Evolutionary conservation across 1,284 basidiomycete genomes (phyloP).

Genomic region (Somion occarium): DNA sequence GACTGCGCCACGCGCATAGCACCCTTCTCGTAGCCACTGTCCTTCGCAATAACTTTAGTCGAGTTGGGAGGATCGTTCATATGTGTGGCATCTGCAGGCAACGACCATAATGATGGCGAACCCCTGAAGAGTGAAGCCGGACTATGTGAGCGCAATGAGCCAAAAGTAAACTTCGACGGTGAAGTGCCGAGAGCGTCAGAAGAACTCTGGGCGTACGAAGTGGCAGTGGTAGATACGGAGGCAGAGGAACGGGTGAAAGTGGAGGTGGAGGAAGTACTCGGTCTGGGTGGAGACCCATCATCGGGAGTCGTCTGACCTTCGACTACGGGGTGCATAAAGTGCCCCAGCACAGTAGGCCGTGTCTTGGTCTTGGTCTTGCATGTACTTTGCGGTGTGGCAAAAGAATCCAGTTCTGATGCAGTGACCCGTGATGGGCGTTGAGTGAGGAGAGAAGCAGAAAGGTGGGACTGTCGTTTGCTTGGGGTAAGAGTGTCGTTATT

Average conservation of each 20-base stretch:
- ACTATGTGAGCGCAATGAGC: conserved; percentile 42
- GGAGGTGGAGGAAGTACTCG: conserved; percentile 59
- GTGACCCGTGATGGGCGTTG: conserved; percentile 9
- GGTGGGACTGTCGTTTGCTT: conserved; percentile 18
- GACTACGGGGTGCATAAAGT: conserved; percentile 35
- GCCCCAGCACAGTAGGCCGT: conserved; percentile 55
- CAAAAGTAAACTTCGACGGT: conserved; percentile 30
- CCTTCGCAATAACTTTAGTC: conserved; percentile 23
- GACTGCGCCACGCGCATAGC: background rate
- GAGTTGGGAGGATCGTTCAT: conserved; percentile 31
- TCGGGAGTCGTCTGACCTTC: conserved; percentile 27
- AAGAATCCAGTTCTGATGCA: background rate
- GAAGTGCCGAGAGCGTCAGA: conserved; percentile 35
- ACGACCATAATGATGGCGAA: conserved; percentile 36
- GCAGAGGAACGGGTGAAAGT: conserved; percentile 45
- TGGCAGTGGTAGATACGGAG: conserved; percentile 31
- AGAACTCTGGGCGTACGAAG: conserved; percentile 18
- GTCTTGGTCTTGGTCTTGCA: conserved; percentile 33
- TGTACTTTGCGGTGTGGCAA: background rate
- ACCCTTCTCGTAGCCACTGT: conserved; percentile 9
- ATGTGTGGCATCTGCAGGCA: conserved; percentile 35
- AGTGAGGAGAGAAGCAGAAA: conserved; percentile 17
- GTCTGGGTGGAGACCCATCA: conserved; percentile 40
- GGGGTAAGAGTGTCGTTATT: background rate
- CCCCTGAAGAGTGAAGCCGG: conserved; percentile 34